A percentile compares a stretch with the other conserved stretches of the same genome.
These are phyloP conservation scores for Marchantia paleacea DNA, from an alignment of 225 moss, liverwort and hornwort species.

Conservation along the genomic window DNA sequence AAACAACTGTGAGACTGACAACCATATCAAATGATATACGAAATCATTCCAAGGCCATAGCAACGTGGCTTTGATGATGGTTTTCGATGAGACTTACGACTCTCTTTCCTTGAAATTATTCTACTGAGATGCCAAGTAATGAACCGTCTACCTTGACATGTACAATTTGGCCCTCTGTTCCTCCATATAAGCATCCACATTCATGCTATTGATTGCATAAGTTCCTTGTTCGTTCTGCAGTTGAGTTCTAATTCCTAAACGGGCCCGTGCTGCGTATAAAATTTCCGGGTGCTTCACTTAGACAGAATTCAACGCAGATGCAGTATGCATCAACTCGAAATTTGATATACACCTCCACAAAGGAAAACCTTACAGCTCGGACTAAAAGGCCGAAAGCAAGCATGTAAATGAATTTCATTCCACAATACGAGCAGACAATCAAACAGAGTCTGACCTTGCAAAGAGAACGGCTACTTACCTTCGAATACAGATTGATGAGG, in stretches of 20 bases:
- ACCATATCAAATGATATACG: not conserved
- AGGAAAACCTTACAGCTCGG: too few species aligned
- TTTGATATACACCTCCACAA: too few species aligned
- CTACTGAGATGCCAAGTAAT: not conserved
- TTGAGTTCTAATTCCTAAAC: not conserved
- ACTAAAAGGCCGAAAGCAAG: too few species aligned
- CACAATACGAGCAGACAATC: too few species aligned
- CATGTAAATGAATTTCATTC: too few species aligned
- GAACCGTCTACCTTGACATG: not conserved
- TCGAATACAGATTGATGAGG: constrained; percentile 61
- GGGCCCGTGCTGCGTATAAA: too few species aligned
- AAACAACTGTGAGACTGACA: not conserved
- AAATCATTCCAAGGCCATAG: not conserved
- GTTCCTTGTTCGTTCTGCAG: not conserved
- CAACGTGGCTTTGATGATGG: too few species aligned
- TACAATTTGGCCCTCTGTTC: not conserved
- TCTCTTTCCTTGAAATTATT: not conserved
- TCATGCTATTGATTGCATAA: not conserved
- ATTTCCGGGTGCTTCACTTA: too few species aligned
- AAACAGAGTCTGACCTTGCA: not conserved
- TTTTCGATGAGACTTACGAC: not conserved
- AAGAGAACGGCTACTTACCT: constrained; percentile 38
- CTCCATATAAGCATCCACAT: not conserved
- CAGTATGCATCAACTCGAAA: too few species aligned
- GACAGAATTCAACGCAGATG: too few species aligned